A percentile compares a stretch with the other conserved stretches of the same genome.
Conservation (phyloP, 2,329 filamentous ascomycete genomes). For the Monilinia fructigena region DNA sequence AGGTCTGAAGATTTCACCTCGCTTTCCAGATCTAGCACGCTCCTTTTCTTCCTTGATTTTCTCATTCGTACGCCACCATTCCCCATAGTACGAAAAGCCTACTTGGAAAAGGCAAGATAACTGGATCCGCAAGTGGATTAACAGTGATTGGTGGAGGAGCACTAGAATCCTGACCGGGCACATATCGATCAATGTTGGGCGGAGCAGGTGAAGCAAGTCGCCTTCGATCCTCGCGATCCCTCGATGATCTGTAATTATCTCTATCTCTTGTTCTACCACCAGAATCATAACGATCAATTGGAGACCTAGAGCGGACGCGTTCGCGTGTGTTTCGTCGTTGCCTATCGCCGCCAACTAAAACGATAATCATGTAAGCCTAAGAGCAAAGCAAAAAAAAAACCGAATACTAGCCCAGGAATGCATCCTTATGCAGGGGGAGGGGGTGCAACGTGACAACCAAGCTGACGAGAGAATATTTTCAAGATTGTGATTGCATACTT, state of each 20-base stretch:
- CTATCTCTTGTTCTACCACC: slow-evolving; percentile 53
- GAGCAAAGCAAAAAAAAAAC: slow-evolving; percentile 28
- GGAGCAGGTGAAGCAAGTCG: slow-evolving; percentile 55
- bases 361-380: slow-evolving; percentile 15
- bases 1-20: slow-evolving; percentile 61
- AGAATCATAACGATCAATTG: slow-evolving; percentile 76
- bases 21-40: slow-evolving; percentile 64
- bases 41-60: slow-evolving; percentile 81
- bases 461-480: background rate
- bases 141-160: slow-evolving; percentile 49
- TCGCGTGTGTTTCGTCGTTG: slow-evolving; percentile 50
- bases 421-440: background rate
- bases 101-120: slow-evolving; percentile 77
- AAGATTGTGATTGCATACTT: background rate
- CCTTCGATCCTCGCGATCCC: slow-evolving; percentile 60
- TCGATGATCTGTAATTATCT: slow-evolving; percentile 61
- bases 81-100: slow-evolving; percentile 80
- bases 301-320: slow-evolving; percentile 66
- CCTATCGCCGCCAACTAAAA: slow-evolving; percentile 53
- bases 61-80: slow-evolving; percentile 83
- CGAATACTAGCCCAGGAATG: slow-evolving; percentile 25
- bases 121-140: slow-evolving; percentile 71
- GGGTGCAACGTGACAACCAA: background rate
- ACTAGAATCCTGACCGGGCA: slow-evolving; percentile 66
- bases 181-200: slow-evolving; percentile 79